Percentiles rank a stretch among this genome's conserved stretches.
Conservation (phyloP, 352 stramenopile species). For the Globisporangium splendens region DNA sequence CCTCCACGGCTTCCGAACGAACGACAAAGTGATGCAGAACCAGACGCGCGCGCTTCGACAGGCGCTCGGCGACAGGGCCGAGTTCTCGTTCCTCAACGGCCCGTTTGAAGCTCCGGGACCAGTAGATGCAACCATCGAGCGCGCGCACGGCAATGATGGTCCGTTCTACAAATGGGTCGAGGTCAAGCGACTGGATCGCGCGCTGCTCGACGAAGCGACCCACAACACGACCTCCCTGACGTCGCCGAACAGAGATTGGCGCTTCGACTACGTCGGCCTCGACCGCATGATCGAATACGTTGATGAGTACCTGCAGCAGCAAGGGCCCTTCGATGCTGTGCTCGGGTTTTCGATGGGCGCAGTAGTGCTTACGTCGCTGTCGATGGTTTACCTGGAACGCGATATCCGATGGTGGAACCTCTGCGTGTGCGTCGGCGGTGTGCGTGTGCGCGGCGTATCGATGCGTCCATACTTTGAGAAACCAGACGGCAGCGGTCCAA, state of each 20-base stretch:
- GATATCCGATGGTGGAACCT: slow-evolving; percentile 48
- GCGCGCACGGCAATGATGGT: background rate
- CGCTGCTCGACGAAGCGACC: too few species aligned
- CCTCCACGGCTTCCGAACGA: slow-evolving; percentile 1
- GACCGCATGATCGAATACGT: slow-evolving; percentile 39
- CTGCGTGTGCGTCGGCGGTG: slow-evolving; percentile 32
- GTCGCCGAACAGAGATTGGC: background rate
- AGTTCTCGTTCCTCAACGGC: slow-evolving; percentile 2
- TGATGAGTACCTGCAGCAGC: slow-evolving; percentile 37
- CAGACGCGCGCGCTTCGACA: background rate
- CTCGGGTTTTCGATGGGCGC: slow-evolving; percentile 74
- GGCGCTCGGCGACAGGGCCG: slow-evolving; percentile 1
- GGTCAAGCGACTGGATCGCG: too few species aligned
- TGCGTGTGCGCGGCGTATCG: slow-evolving; percentile 28
- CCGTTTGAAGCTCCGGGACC: background rate
- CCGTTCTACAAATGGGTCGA: slow-evolving; percentile 5
- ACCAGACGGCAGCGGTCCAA: slow-evolving; percentile 8
- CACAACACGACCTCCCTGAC: too few species aligned
- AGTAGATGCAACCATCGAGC: background rate
- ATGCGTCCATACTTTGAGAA: slow-evolving; percentile 29
- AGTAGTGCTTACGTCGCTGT: slow-evolving; percentile 57
- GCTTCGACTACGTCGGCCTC: slow-evolving; percentile 26
- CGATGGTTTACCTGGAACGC: slow-evolving; percentile 44
- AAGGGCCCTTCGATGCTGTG: slow-evolving; percentile 66
- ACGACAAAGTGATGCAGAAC: background rate